Evolutionary conservation across 345 rosid species (phyloP).

Genomic region (Cochlearia excelsa): DNA sequence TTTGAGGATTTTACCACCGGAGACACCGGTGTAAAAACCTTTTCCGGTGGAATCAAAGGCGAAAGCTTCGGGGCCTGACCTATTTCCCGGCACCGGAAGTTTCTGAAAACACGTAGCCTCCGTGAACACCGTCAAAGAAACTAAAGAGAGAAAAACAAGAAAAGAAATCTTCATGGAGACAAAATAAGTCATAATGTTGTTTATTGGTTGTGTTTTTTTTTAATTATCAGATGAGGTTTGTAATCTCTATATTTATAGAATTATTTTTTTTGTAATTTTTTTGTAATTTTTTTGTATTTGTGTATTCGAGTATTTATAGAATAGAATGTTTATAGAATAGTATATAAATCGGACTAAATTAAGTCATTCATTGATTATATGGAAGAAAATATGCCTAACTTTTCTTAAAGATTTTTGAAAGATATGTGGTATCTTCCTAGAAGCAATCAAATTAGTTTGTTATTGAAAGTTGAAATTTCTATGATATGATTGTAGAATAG

Average conservation of each 20-base stretch:
- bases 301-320: slow-evolving; percentile 7
- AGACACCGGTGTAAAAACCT: slow-evolving; percentile 44
- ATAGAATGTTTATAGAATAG: neutral
- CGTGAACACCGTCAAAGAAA: slow-evolving; percentile 18
- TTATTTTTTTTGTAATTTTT: slow-evolving; percentile 3
- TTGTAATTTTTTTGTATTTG: slow-evolving; percentile 20
- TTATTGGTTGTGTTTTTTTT: slow-evolving; percentile 11
- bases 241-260: slow-evolving; percentile 14
- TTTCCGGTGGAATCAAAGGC: slow-evolving; percentile 32
- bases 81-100: slow-evolving; percentile 26
- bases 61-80: slow-evolving; percentile 36
- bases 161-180: slow-evolving; percentile 6
- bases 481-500: too few relatives aligned
- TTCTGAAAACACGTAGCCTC: slow-evolving; percentile 13
- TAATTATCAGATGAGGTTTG: slow-evolving; percentile 3
- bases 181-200: slow-evolving; percentile 25
- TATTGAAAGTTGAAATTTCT: too few relatives aligned
- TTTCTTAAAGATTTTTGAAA: neutral
- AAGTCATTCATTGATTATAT: neutral
- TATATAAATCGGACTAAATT: slow-evolving; percentile 15
- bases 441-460: too few relatives aligned
- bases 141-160: slow-evolving; percentile 20
- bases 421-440: neutral
- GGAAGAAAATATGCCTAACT: neutral
- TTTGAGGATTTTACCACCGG: slow-evolving; percentile 42